phyloP scores from a whole-genome alignment of 352 stramenopile species.

The Phytophthora chlamydospora region DNA sequence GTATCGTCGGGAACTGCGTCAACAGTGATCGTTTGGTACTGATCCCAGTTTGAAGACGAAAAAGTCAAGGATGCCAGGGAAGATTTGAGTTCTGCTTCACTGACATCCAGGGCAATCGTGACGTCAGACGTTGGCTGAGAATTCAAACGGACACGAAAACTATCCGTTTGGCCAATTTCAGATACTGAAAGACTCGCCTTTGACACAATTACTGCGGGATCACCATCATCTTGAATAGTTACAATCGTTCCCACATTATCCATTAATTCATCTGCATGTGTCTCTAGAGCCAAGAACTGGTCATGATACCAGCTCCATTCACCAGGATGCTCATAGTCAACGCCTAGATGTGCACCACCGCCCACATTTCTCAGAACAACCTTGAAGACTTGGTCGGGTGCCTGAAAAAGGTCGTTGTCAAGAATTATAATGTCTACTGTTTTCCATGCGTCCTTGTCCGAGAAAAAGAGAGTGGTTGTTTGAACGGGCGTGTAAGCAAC shows the following conservation, averaged over 20 bases:
- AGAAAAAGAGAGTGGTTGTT: conserved; percentile 56
- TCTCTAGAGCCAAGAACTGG: conserved; percentile 51
- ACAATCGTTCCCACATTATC: conserved; percentile 77
- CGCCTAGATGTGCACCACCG: conserved; percentile 60
- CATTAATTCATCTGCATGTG: conserved; percentile 35
- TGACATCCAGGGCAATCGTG: conserved; percentile 28
- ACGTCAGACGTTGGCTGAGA: conserved; percentile 48
- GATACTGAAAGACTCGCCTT: conserved; percentile 71
- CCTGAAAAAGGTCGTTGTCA: conserved; percentile 67
- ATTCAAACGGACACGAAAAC: conserved; percentile 60
- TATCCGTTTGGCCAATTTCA: conserved; percentile 69
- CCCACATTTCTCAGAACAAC: conserved; percentile 51
- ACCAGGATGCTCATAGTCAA: conserved; percentile 64
- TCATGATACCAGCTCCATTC: conserved; percentile 55
- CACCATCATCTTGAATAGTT: conserved; percentile 67
- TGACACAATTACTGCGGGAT: conserved; percentile 65
- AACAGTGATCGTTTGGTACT: conserved; percentile 42
- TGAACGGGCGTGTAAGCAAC: conserved; percentile 57
- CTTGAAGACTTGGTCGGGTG: conserved; percentile 72
- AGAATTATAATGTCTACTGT: conserved; percentile 58
- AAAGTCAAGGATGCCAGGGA: conserved; percentile 43
- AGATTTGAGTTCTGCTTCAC: conserved; percentile 26
- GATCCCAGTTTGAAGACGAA: conserved; percentile 46
- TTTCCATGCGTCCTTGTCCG: conserved; percentile 49
- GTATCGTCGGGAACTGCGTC: conserved; percentile 41